Evolutionary conservation across 805 yeast genomes (phyloP).

Genomic region (Debaryomyces castellii): DNA sequence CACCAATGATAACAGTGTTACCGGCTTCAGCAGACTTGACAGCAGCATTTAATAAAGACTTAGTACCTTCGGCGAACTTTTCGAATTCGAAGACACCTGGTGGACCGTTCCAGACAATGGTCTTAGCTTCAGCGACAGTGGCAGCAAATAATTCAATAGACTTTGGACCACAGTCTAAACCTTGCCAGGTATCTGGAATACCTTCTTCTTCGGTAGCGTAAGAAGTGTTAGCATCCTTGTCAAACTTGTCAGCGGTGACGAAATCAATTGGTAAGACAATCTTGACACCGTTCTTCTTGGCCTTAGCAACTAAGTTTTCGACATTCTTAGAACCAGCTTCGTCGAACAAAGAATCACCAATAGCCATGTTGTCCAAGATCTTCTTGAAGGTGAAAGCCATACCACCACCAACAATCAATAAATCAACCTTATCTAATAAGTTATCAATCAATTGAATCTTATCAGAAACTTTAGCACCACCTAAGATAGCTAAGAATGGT

Average conservation of each 20-base stretch:
- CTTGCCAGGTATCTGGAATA: conserved; percentile 94
- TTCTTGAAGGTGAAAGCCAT: conserved; percentile 99
- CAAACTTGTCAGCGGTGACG: conserved; percentile 92
- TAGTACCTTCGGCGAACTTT: conserved; percentile 87
- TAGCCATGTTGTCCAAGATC: conserved; percentile 77
- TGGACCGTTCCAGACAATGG: conserved; percentile 99
- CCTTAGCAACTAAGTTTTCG: conserved; percentile 89
- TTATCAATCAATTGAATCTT: conserved; percentile 98
- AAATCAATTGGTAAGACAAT: conserved; percentile 93
- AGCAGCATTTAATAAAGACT: conserved; percentile 83
- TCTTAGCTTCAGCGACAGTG: conserved; percentile 89
- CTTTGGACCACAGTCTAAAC: conserved; percentile 94
- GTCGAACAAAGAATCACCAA: conserved; percentile 92
- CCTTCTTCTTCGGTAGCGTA: conserved; percentile 86
- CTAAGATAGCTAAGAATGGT: conserved; percentile 97
- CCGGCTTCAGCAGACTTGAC: conserved; percentile 85
- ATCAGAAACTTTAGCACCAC: conserved; percentile 99
- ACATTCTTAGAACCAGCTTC: conserved; percentile 94
- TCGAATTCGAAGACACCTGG: conserved; percentile 99
- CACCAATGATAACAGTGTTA: conserved; percentile 95
- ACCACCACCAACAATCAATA: conserved; percentile 97
- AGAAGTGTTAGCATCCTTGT: conserved; percentile 85
- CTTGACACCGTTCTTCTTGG: conserved; percentile 93
- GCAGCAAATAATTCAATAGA: conserved; percentile 74
- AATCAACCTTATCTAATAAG: conserved; percentile 92